Percentiles rank a stretch among this genome's conserved stretches.
Conservation (phyloP, 2,329 filamentous ascomycete genomes). For the Byssothecium circinans region DNA sequence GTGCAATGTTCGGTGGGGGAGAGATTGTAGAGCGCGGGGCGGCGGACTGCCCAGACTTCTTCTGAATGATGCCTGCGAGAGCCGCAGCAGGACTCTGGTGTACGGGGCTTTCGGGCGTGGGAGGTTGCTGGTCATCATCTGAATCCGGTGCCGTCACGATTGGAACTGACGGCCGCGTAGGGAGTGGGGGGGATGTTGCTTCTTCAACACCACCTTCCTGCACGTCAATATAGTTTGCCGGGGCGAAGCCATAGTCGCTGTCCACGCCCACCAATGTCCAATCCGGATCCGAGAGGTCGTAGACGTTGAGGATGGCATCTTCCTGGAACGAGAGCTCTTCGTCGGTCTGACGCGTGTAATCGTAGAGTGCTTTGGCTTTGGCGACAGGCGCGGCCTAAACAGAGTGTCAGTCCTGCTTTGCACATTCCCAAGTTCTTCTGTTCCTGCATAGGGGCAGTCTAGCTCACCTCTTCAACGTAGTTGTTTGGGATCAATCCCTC, state of each 20-base stretch:
- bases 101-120: conserved; percentile 49
- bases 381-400: conserved; percentile 64
- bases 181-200: conserved; percentile 39
- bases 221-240: conserved; percentile 91
- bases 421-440: too few relatives aligned
- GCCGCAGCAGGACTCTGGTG: conserved; percentile 61
- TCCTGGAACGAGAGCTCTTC: conserved; percentile 96
- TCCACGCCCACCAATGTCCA: conserved; percentile 91
- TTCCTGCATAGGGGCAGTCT: neutral
- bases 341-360: conserved; percentile 95
- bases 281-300: conserved; percentile 88
- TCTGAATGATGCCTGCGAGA: conserved; percentile 56
- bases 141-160: conserved; percentile 45
- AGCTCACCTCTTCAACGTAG: conserved; percentile 86
- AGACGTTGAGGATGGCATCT: conserved; percentile 79
- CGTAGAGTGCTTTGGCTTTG: conserved; percentile 90
- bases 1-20: conserved; percentile 55
- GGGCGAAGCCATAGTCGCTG: conserved; percentile 89
- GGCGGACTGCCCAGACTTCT: conserved; percentile 47
- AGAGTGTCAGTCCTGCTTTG: conserved; percentile 9
- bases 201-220: conserved; percentile 47
- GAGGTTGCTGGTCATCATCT: conserved; percentile 47
- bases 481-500: conserved; percentile 90
- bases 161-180: conserved; percentile 41
- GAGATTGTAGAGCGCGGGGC: conserved; percentile 41